A percentile compares a stretch with the other conserved stretches of the same genome.
Evolutionary conservation across 164 flowering plant genomes (phyloP).

Genomic region (Berberis vulgaris): DNA sequence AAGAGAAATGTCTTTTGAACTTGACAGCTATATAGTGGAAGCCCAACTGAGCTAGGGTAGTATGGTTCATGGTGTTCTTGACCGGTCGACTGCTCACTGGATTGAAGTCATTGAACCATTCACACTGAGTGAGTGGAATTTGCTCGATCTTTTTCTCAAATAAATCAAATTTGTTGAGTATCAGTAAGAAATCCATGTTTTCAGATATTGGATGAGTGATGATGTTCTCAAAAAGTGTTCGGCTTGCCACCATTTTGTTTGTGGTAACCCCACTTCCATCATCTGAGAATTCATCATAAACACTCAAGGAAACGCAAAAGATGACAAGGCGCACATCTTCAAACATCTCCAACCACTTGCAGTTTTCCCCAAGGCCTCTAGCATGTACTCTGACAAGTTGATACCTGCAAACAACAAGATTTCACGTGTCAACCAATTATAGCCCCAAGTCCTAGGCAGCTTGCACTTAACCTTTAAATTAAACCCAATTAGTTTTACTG

Average conservation of each 20-base stretch:
- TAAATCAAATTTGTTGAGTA: conserved; percentile 74
- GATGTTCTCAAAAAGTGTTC: conserved; percentile 69
- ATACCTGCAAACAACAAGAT: conserved; percentile 38
- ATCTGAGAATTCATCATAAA: conserved; percentile 52
- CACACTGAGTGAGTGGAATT: conserved; percentile 55
- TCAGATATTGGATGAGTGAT: conserved; percentile 78
- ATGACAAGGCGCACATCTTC: conserved; percentile 82
- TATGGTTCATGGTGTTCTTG: conserved; percentile 23
- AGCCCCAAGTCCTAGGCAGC: not conserved
- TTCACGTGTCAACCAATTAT: not conserved
- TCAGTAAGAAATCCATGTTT: conserved; percentile 64
- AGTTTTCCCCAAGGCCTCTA: conserved; percentile 72
- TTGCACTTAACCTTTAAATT: not conserved
- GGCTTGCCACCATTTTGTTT: conserved; percentile 74
- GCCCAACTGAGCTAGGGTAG: conserved; percentile 59
- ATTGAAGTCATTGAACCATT: conserved; percentile 83
- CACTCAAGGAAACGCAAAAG: conserved; percentile 72
- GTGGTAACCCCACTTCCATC: conserved; percentile 39
- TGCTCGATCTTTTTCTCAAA: conserved; percentile 68
- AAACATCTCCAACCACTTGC: conserved; percentile 98
- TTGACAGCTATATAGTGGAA: conserved; percentile 78
- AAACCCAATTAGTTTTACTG: not conserved
- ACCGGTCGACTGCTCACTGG: conserved; percentile 55
- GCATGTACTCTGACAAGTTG: conserved; percentile 79
- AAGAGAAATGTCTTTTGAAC: conserved; percentile 69